Base-by-base conservation (phyloP, 441 rosid genomes). In the Rhodomyrtus psidioides region DNA sequence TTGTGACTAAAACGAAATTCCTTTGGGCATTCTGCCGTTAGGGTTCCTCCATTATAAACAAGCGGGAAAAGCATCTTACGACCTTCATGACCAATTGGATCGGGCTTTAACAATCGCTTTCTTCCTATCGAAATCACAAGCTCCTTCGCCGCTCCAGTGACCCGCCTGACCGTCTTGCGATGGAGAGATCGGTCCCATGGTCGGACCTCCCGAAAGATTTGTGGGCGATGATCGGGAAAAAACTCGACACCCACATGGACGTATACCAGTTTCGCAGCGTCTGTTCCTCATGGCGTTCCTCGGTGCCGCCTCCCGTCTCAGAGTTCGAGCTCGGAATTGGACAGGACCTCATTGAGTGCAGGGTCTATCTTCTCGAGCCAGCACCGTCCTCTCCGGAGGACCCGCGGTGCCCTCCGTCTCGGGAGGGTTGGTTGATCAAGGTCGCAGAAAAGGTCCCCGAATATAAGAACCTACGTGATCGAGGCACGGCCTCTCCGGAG, bases 401-500 rank as follows among this genome's bases (percentile, higher is more conserved):
- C 26, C 21, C 46, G 26, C 76, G 6, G 26, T 9, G 46, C 21
- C 8, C 46, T 42, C 76, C 76, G 46, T 65, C 76, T 34, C 76
- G 46, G 4, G 76, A 65, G 26, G 89, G 84, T 44, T 87, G 89
- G 92, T 34, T 89, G 82, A 85, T 90, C 55, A 90, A 87, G 81
- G 81, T 83, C 17, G 70, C 53, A 16, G 51, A 10, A 46, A 10
- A 46, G 51, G 51, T n/a, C 7, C 3, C 51, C 2, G 51, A 46
- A 46, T 12, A 46, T 46, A 49, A 39, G 42, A 5, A 39, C 42
- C 5, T 39, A 39, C n/a, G n/a, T n/a, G n/a, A n/a, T n/a, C n/a
- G n/a, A n/a, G n/a, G n/a, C n/a, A n/a, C n/a, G n/a, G n/a, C n/a
- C n/a, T n/a, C n/a, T n/a, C n/a, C n/a, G n/a, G n/a, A n/a, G n/a